A percentile compares a stretch with the other conserved stretches of the same genome.
phyloP scores from a whole-genome alignment of 176 grass and related monocot genomes.

The Tuctoria greenei region DNA sequence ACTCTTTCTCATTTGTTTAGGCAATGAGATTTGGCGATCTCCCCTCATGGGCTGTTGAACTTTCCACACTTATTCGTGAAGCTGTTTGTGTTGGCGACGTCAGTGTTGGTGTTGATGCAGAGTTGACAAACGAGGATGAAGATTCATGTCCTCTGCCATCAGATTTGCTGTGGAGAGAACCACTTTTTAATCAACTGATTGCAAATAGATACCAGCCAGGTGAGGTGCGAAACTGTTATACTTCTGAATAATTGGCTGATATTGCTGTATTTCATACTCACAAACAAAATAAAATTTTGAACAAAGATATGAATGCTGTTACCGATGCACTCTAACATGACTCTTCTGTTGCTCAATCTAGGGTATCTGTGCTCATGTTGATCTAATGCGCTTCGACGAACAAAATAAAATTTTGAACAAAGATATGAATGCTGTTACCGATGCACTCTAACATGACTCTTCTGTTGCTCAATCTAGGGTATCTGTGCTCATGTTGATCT shows the following conservation, averaged over 20 bases:
- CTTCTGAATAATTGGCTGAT: conserved; percentile 1
- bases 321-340: not conserved
- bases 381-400: conserved; percentile 88
- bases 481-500: conserved; percentile 89
- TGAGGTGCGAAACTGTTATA: conserved; percentile 67
- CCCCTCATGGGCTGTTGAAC: conserved; percentile 62
- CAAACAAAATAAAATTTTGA: not conserved
- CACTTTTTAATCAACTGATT: conserved; percentile 87
- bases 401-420: accelerated
- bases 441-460: not conserved
- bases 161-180: conserved; percentile 77
- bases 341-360: not conserved
- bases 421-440: not conserved
- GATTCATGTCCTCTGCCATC: conserved; percentile 64
- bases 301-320: not conserved
- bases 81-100: conserved; percentile 55
- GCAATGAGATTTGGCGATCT: conserved; percentile 95
- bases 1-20: conserved; percentile 12
- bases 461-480: conserved; percentile 40
- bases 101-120: conserved; percentile 4
- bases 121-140: conserved; percentile 41
- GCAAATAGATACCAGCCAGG: conserved; percentile 84
- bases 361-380: conserved; percentile 89
- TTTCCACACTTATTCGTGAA: conserved; percentile 57
- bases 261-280: not conserved